These are phyloP conservation scores for Trichophyton schoenleinii DNA, from an alignment of 2,329 filamentous ascomycete genomes.

Conservation along the genomic window DNA sequence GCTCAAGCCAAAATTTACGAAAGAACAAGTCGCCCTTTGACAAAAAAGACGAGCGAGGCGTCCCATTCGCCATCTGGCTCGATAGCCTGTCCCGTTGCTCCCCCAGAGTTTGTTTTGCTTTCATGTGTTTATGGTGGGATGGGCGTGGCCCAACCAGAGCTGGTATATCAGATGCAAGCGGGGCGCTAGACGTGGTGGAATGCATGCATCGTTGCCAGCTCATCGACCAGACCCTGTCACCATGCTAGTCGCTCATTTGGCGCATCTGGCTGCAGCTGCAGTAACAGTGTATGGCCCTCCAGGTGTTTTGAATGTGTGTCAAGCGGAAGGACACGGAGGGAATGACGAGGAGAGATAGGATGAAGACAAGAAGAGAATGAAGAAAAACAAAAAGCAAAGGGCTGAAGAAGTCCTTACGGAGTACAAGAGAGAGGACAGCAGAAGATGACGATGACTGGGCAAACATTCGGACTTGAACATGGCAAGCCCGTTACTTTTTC, in stretches of 20 bases:
- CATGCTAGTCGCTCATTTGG: slow-evolving; percentile 13
- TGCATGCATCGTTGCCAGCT: slow-evolving; percentile 18
- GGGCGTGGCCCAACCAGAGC: slow-evolving; percentile 1
- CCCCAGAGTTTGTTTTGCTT: slow-evolving; percentile 3
- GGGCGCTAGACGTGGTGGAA: slow-evolving; percentile 5
- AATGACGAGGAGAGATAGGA: neutral
- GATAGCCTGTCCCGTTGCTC: neutral
- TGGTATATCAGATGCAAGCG: neutral
- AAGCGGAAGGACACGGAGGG: neutral
- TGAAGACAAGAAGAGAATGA: neutral
- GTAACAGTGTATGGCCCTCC: neutral
- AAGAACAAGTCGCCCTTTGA: neutral
- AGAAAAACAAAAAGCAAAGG: neutral
- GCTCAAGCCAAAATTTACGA: neutral
- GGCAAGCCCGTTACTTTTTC: neutral
- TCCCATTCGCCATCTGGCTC: neutral
- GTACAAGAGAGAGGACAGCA: neutral
- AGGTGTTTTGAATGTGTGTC: neutral
- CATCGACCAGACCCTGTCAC: slow-evolving; percentile 13
- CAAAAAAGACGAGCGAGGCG: neutral
- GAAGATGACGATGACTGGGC: neutral
- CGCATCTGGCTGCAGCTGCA: slow-evolving; percentile 5
- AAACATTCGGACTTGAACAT: slow-evolving; percentile 4
- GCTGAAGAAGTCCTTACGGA: neutral
- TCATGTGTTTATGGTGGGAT: slow-evolving; percentile 3